Percentiles rank a stretch among this genome's conserved stretches.
These are phyloP conservation scores for Colletotrichum brevisporum DNA, from an alignment of 2,329 filamentous ascomycete species.

Conservation along the genomic window DNA sequence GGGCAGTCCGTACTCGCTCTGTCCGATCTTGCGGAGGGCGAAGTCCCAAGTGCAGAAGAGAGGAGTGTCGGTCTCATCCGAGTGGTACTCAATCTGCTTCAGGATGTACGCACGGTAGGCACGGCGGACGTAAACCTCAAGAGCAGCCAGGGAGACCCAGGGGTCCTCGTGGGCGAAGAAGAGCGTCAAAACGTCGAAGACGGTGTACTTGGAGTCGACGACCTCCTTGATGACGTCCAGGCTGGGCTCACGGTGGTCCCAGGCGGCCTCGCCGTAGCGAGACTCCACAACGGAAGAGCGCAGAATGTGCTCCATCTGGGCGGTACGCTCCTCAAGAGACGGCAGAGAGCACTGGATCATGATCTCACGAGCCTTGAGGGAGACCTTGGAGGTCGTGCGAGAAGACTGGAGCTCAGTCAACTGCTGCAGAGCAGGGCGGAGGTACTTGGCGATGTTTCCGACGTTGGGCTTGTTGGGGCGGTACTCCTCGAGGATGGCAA, in stretches of 20 bases:
- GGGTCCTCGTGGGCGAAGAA: constrained; percentile 97
- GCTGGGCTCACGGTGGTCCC: constrained; percentile 94
- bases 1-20: constrained; percentile 89
- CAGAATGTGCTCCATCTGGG: constrained; percentile 99
- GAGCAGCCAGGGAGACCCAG: constrained; percentile 92
- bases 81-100: constrained; percentile 89
- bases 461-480: constrained; percentile 93
- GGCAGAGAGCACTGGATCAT: constrained; percentile 97
- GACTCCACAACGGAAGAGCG: constrained; percentile 96
- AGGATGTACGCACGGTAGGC: constrained; percentile 97
- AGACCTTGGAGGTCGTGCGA: constrained; percentile 89
- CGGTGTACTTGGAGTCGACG: constrained; percentile 98
- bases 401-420: constrained; percentile 91
- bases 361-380: constrained; percentile 95
- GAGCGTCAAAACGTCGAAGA: constrained; percentile 93
- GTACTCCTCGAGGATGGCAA: constrained; percentile 95
- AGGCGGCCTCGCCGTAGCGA: constrained; percentile 96
- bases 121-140: constrained; percentile 96
- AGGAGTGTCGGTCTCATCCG: constrained; percentile 76
- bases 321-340: constrained; percentile 92
- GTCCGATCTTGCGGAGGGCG: constrained; percentile 90
- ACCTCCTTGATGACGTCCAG: constrained; percentile 96
- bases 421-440: constrained; percentile 85
- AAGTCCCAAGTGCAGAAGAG: constrained; percentile 97
- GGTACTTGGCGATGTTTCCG: constrained; percentile 89